phyloP scores from a whole-genome alignment of 208 protist species.

The Leishmania aethiopica region DNA sequence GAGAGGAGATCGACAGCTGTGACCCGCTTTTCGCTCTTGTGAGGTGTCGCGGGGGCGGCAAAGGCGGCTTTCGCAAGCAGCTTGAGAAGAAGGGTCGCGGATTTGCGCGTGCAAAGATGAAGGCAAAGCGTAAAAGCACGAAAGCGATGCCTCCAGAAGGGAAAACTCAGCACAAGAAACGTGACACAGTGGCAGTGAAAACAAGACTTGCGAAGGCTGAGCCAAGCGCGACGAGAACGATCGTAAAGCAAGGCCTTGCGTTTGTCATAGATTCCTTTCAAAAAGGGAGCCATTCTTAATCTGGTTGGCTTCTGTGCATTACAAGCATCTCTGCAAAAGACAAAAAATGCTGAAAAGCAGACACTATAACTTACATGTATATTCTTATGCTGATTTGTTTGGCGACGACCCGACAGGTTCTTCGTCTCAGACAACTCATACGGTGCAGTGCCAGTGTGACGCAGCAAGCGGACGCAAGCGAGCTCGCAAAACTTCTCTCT shows the following conservation, averaged over 20 bases:
- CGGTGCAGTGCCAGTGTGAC: background rate
- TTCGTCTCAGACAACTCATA: background rate
- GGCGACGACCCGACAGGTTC: background rate
- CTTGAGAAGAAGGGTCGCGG: slow-evolving; percentile 85
- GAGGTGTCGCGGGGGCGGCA: slow-evolving; percentile 55
- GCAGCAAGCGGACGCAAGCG: background rate
- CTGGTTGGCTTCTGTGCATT: slow-evolving; percentile 2
- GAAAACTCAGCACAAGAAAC: background rate
- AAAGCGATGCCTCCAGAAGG: slow-evolving; percentile 11
- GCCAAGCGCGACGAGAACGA: slow-evolving; percentile 4
- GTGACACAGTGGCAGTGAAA: background rate
- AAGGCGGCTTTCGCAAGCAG: slow-evolving; percentile 86
- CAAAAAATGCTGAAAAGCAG: slow-evolving; percentile 9
- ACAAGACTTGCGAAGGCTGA: slow-evolving; percentile 12
- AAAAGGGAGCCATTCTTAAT: background rate
- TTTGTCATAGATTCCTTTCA: slow-evolving; percentile 22
- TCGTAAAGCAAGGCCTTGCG: slow-evolving; percentile 33
- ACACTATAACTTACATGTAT: background rate
- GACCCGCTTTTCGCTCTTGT: slow-evolving; percentile 35
- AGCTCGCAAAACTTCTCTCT: background rate
- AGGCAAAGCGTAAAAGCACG: slow-evolving; percentile 37
- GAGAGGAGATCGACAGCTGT: background rate
- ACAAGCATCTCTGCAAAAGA: background rate
- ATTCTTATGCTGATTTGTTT: background rate
- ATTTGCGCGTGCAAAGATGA: slow-evolving; percentile 67